Evolutionary conservation across 306 rosid species (phyloP), one percentile per base, ranked within the genome.

Genomic region (Fragaria iinumae): DNA sequence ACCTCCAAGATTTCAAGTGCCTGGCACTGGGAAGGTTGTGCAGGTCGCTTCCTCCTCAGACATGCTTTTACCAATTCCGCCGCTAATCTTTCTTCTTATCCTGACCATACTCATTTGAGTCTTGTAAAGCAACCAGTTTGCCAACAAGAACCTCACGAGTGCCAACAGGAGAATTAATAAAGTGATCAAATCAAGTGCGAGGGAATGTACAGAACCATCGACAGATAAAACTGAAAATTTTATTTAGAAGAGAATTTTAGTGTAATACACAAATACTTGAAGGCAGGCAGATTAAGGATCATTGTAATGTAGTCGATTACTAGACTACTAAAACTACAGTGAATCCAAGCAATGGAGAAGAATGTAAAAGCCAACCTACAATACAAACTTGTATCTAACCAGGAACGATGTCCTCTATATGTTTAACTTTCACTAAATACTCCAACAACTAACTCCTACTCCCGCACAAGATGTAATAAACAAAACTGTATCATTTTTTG

Each of bases 401-500:
- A 57, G 53, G 55, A 74, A 27, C 38, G 34, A 59, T 36, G 17
- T 27, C 9, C 25, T 44, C 20, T 14, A 57, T 21, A 45, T 23
- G 64, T 52, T 16, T 60, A 74, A 72, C 44, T 65, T 70, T 32
- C n/a, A 45, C 38, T 57, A 55, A 74, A 43, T 60, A 47, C 76
- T 77, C 55, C 57, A 56, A 48, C 60, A 76, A 49, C 60, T 45
- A 62, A 45, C 80, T 16, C 43, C 81, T 20, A 80, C 52, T 78
- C 53, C 76, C 23, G 50, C 71, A 53, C 45, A 49, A 76, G 59
- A 75, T 67, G 73, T 59, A 20, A 65, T 49, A 38, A 76, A 34
- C 45, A 65, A 43, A 55, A 44, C 20, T 53, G 36, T 75, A 73
- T 90, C 89, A 92, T 79, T 90, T 90, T 85, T 88, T 92, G 84